These are phyloP conservation scores for Cystobasidiopsis lactophilus DNA, from an alignment of 768 basidiomycete species.

Conservation along the genomic window DNA sequence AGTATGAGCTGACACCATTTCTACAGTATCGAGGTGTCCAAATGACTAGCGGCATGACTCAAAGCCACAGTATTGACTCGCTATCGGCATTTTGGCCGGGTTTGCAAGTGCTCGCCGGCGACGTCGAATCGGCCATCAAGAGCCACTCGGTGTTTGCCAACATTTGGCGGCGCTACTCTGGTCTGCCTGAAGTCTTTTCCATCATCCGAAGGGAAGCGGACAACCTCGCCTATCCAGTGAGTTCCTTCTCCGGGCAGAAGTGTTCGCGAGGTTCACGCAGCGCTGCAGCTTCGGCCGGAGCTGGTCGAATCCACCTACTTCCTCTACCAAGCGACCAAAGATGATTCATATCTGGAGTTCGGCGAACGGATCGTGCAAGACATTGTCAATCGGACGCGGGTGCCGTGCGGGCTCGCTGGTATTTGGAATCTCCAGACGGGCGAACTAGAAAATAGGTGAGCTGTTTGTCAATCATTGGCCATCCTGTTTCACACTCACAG, in stretches of 20 bases:
- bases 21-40: constrained; percentile 64
- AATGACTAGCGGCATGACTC: constrained; percentile 49
- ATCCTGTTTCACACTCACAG: constrained; percentile 24
- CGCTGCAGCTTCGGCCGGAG: constrained; percentile 31
- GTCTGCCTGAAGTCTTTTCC: constrained; percentile 81
- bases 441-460: too few relatives aligned
- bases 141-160: constrained; percentile 56
- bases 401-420: constrained; percentile 64
- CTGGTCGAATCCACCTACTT: constrained; percentile 83
- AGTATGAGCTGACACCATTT: not conserved
- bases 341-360: constrained; percentile 77
- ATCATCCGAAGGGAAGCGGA: constrained; percentile 33
- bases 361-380: constrained; percentile 67
- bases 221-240: constrained; percentile 24
- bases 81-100: constrained; percentile 96
- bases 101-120: constrained; percentile 37
- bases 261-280: not conserved
- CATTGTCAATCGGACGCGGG: constrained; percentile 47
- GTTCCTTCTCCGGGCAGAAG: constrained; percentile 13
- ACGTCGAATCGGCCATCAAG: constrained; percentile 48
- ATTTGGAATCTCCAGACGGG: constrained; percentile 47
- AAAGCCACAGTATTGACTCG: constrained; percentile 69
- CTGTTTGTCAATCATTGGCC: too few relatives aligned
- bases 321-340: constrained; percentile 50
- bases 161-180: constrained; percentile 66